Evolutionary conservation across 495 filamentous ascomycete species (phyloP).

Genomic region (Antarctomyces pellizariae): DNA sequence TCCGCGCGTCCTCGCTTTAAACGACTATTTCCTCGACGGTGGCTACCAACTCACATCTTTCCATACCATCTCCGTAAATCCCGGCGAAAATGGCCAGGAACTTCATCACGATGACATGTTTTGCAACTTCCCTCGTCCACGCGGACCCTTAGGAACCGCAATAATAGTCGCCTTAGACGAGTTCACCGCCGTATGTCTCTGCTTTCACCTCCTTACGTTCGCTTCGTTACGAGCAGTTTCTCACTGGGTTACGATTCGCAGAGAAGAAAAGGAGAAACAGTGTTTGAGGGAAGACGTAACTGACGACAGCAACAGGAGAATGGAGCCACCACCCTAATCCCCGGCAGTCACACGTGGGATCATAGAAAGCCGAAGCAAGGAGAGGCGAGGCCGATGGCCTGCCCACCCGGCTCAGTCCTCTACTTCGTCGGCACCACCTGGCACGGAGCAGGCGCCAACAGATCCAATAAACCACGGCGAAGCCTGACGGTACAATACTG

Average conservation of each 20-base stretch:
- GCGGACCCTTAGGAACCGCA: slow-evolving; percentile 5
- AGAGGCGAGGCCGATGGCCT: slow-evolving; percentile 13
- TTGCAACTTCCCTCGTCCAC: slow-evolving; percentile 6
- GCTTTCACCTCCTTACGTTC: too few relatives aligned
- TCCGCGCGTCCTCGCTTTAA: slow-evolving; percentile 12
- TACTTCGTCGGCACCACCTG: slow-evolving; percentile 18
- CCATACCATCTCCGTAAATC: slow-evolving; percentile 13
- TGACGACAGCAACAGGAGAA: too few relatives aligned
- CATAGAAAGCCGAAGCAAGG: slow-evolving; percentile 9
- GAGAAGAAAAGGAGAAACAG: too few relatives aligned
- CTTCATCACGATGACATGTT: slow-evolving; percentile 16
- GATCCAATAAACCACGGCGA: slow-evolving; percentile 6
- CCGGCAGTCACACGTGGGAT: slow-evolving; percentile 20
- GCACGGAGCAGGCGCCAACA: slow-evolving; percentile 18
- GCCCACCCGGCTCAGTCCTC: slow-evolving; percentile 17
- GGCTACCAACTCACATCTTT: slow-evolving; percentile 11
- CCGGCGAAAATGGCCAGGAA: slow-evolving; percentile 10
- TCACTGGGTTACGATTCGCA: too few relatives aligned
- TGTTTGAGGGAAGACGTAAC: too few relatives aligned
- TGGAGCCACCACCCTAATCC: slow-evolving; percentile 22
- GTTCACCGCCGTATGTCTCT: slow-evolving; percentile 12
- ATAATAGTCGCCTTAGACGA: slow-evolving; percentile 14
- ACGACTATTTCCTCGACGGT: slow-evolving; percentile 14
- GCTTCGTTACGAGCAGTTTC: too few relatives aligned
- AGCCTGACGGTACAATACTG: slow-evolving; percentile 16